Base-by-base conservation (phyloP, 176 grass and related monocot genomes). In the Zea luxurians region DNA sequence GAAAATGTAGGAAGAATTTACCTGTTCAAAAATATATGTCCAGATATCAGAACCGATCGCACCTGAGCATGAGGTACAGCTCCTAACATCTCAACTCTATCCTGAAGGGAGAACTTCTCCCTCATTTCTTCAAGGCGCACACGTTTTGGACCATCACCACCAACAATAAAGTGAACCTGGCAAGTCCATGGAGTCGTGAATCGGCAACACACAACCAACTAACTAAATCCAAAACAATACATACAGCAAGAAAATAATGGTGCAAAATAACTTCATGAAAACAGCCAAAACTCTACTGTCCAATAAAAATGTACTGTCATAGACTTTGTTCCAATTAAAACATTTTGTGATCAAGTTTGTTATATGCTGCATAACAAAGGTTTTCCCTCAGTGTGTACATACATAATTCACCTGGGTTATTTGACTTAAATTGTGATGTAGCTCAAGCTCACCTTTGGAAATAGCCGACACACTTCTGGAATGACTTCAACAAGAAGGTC, bases 1-100 rank as follows among this genome's bases (percentile, higher is more conserved):
- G 62, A 20, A 47, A 46, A 58, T 38, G 20, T 42, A 78, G 44
- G 81, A 82, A 36, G 81, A 78, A 69, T 52, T 12, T 89, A 93
- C 94, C 91, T 97, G 68, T 97, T 97, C 62, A 97, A 80, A 86
- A 97, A 97, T 78, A 97, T 97, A 69, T 97, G 94, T 61, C 94
- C 94, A 61, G 84, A 91, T 58, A 97, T 93, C 35, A 97, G 86
- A 84, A 97, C 91, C 68, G 86, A 91, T 69, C 72, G 88, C 54
- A 97, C 94, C 74, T 93, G 86, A 87, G 91, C 84, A 93, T 97
- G 94, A 71, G 91, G 91, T 21, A 97, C 94, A 80, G 91, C 94
- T 42, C 91, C 94, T 81, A 97, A 83, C 94, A 97, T 97, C 60
- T 97, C 88, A 79, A 97, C 91, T 91, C 91, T 90, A 78, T 97